Percentiles rank a stretch among this genome's conserved stretches.
Evolutionary conservation across 345 rosid species (phyloP).

Genomic region (Eucalyptus coolabah): DNA sequence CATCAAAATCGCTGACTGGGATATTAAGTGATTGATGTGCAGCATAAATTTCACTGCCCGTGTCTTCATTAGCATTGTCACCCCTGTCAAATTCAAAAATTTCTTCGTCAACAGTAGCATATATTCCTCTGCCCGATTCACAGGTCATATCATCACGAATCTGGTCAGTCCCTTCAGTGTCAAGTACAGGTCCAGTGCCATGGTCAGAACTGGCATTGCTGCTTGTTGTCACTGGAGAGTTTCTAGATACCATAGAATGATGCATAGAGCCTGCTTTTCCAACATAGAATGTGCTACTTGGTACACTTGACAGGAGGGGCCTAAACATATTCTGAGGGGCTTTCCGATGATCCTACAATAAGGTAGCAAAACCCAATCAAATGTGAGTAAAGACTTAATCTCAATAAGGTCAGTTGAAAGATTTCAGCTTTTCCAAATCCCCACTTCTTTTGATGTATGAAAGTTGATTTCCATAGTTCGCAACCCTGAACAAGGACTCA

Average conservation of each 20-base stretch:
- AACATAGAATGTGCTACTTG: constrained; percentile 68
- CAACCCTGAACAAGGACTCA: background rate
- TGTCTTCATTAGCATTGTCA: constrained; percentile 26
- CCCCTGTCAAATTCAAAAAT: constrained; percentile 44
- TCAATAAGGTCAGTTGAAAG: background rate
- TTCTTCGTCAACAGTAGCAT: constrained; percentile 43
- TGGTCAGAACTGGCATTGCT: constrained; percentile 62
- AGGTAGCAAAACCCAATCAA: background rate
- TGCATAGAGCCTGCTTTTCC: constrained; percentile 57
- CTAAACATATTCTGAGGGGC: constrained; percentile 97
- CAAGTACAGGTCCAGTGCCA: constrained; percentile 32
- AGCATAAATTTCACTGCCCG: constrained; percentile 12
- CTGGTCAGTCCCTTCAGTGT: constrained; percentile 40
- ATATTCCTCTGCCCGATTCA: constrained; percentile 22
- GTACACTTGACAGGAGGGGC: constrained; percentile 95
- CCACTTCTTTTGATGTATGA: background rate
- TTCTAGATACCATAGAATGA: constrained; percentile 46
- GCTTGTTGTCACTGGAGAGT: constrained; percentile 63
- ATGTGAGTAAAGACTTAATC: background rate
- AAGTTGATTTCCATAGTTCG: background rate
- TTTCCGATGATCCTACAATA: constrained; percentile 72
- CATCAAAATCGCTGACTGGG: constrained; percentile 23
- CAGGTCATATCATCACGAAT: constrained; percentile 19
- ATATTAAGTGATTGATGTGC: constrained; percentile 19
- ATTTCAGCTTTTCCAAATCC: background rate